Conservation (phyloP, 768 basidiomycete genomes). For the Leccinum obscurum region DNA sequence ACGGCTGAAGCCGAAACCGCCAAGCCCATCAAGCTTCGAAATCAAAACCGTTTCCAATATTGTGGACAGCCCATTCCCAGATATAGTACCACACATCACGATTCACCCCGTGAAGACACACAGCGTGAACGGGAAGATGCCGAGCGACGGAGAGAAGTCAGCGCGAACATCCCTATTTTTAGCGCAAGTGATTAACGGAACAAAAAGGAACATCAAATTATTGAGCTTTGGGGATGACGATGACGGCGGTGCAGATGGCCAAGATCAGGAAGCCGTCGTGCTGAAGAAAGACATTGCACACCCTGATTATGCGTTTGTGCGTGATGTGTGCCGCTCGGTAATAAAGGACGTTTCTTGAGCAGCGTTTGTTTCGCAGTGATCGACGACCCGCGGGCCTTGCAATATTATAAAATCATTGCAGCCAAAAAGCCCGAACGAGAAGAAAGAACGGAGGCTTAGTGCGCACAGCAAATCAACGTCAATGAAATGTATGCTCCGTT, state of each 20-base stretch:
- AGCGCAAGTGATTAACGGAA: background rate
- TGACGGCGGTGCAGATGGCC: slow-evolving; percentile 48
- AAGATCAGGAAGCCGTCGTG: too few relatives aligned
- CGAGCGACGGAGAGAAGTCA: slow-evolving; percentile 73
- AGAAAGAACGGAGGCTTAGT: too few relatives aligned
- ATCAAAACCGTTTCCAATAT: slow-evolving; percentile 78
- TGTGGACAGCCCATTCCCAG: slow-evolving; percentile 90
- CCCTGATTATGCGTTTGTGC: too few relatives aligned
- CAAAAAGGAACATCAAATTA: slow-evolving; percentile 76
- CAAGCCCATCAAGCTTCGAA: slow-evolving; percentile 71
- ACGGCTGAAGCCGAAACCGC: background rate
- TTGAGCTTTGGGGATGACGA: slow-evolving; percentile 54
- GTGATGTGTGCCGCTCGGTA: too few relatives aligned
- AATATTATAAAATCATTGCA: too few relatives aligned
- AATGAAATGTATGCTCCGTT: too few relatives aligned
- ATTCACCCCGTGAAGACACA: slow-evolving; percentile 37
- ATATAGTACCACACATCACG: slow-evolving; percentile 92
- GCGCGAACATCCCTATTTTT: slow-evolving; percentile 21
- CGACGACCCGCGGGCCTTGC: too few relatives aligned
- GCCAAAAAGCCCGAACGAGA: too few relatives aligned
- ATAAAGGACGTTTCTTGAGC: too few relatives aligned
- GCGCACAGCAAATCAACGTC: too few relatives aligned
- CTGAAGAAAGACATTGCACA: too few relatives aligned
- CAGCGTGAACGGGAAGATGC: slow-evolving; percentile 79
- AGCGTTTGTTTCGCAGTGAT: too few relatives aligned